Percentiles rank a stretch among this genome's conserved stretches.
Conservation (phyloP, 164 flowering plant genomes). For the Kalanchoe fedtschenkoi region DNA sequence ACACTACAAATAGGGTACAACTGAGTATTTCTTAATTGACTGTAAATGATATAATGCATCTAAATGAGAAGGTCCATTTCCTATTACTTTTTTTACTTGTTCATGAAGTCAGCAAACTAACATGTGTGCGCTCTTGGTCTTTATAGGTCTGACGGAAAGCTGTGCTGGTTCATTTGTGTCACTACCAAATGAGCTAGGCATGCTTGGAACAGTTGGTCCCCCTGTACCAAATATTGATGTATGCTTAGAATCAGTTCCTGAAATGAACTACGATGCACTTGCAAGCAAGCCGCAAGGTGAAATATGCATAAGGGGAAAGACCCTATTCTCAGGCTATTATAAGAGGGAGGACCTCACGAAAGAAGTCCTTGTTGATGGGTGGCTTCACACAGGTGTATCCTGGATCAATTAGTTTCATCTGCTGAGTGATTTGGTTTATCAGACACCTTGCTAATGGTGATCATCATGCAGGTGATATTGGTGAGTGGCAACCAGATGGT, state of each 20-base stretch:
- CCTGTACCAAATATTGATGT: conserved; percentile 87
- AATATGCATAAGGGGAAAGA: conserved; percentile 68
- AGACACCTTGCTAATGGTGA: background rate
- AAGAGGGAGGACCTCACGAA: conserved; percentile 86
- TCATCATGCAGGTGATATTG: conserved; percentile 68
- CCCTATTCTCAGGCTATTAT: conserved; percentile 83
- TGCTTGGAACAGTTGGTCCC: conserved; percentile 97
- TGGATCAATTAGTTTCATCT: background rate
- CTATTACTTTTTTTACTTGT: background rate
- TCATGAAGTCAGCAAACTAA: background rate
- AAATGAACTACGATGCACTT: conserved; percentile 95
- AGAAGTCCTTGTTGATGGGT: conserved; percentile 81
- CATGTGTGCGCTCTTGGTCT: background rate
- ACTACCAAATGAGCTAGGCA: conserved; percentile 54
- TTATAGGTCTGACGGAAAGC: conserved; percentile 82
- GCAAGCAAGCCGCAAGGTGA: conserved; percentile 82
- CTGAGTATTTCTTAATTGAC: background rate
- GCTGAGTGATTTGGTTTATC: background rate
- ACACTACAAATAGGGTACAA: background rate
- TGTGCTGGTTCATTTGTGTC: conserved; percentile 96
- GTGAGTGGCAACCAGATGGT: conserved; percentile 97
- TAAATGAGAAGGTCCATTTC: background rate
- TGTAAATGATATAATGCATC: background rate
- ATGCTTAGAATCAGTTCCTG: conserved; percentile 92
- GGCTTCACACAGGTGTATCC: conserved; percentile 90